A percentile compares a stretch with the other conserved stretches of the same genome.
phyloP scores from a whole-genome alignment of 805 yeast species.

The Saturnispora diversa region DNA sequence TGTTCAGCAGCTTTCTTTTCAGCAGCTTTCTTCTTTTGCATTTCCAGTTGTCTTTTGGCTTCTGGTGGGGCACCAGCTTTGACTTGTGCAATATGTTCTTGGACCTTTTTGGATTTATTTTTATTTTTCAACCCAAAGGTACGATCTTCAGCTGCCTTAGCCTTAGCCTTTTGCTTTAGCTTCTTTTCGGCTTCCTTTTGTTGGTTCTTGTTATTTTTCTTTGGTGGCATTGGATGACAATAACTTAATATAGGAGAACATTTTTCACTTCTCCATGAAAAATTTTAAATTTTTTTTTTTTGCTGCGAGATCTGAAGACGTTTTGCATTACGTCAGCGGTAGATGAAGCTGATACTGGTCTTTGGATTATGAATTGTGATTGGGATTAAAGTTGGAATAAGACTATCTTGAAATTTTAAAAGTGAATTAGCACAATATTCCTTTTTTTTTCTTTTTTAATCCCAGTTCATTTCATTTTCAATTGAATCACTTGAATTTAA shows the following conservation, averaged over 20 bases:
- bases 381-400: too few relatives aligned
- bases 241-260: neutral
- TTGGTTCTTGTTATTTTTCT: constrained; percentile 43
- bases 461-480: too few relatives aligned
- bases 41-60: constrained; percentile 37
- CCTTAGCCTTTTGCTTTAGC: constrained; percentile 50
- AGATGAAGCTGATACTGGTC: too few relatives aligned
- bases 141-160: constrained; percentile 67
- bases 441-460: too few relatives aligned
- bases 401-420: too few relatives aligned
- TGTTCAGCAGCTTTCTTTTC: constrained; percentile 87
- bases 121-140: constrained; percentile 95
- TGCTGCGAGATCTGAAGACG: neutral
- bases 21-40: constrained; percentile 65
- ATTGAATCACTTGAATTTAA: too few relatives aligned
- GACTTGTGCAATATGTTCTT: constrained; percentile 59
- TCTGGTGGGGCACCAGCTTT: constrained; percentile 48
- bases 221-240: constrained; percentile 33
- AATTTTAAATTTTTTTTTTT: constrained; percentile 9
- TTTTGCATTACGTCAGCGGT: too few relatives aligned
- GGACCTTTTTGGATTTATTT: constrained; percentile 89
- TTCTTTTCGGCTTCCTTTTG: constrained; percentile 54
- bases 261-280: constrained; percentile 12
- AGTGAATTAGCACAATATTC: too few relatives aligned
- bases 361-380: too few relatives aligned